phyloP scores from a whole-genome alignment of 148 eudicot species.

The Rhododendron simsii region DNA sequence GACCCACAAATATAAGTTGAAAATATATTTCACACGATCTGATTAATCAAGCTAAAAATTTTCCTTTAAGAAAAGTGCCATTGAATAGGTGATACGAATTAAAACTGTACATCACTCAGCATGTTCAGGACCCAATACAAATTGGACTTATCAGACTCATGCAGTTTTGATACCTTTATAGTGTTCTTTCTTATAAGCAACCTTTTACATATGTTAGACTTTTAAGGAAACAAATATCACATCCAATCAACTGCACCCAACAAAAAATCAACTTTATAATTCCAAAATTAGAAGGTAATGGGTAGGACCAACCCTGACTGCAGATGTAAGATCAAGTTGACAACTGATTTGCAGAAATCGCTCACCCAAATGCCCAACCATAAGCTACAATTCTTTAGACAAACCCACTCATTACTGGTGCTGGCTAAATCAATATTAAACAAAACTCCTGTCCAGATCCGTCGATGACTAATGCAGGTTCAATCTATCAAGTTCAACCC shows the following conservation, averaged over 20 bases:
- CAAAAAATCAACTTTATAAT: background rate
- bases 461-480: background rate
- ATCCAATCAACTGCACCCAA: background rate
- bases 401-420: background rate
- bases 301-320: background rate
- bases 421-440: background rate
- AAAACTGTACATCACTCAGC: background rate
- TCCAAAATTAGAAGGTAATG: background rate
- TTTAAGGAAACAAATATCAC: background rate
- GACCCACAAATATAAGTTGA: background rate
- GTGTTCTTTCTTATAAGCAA: background rate
- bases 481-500: background rate
- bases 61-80: background rate
- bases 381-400: background rate
- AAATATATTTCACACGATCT: background rate
- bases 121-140: background rate
- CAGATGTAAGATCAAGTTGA: background rate
- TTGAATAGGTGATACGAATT: background rate
- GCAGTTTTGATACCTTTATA: background rate
- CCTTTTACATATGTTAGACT: background rate
- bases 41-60: background rate
- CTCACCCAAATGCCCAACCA: background rate
- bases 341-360: background rate
- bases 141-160: background rate
- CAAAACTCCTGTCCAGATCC: background rate